phyloP scores from a whole-genome alignment of 306 rosid genomes.

The Luffa acutangula region DNA sequence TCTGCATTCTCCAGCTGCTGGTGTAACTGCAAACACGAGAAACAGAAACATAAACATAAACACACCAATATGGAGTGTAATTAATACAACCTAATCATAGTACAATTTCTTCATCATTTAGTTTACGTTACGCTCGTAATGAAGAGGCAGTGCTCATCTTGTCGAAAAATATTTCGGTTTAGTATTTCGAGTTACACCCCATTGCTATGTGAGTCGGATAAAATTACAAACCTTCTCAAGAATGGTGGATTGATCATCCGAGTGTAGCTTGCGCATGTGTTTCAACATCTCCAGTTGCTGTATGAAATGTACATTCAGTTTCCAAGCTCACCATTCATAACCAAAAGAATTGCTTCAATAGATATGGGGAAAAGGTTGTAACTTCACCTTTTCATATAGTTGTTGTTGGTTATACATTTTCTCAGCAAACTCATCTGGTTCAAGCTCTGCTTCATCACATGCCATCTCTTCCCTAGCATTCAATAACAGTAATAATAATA shows the following conservation, averaged over 20 bases:
- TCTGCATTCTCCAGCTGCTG: conserved; percentile 50
- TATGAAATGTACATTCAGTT: neutral
- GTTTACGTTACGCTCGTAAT: neutral
- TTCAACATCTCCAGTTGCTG: conserved; percentile 89
- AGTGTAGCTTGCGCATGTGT: conserved; percentile 54
- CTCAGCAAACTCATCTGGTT: conserved; percentile 53
- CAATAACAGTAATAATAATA: too few relatives aligned
- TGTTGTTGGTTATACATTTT: conserved; percentile 37
- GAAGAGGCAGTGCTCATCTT: neutral
- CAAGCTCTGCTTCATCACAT: conserved; percentile 88
- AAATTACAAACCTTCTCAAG: conserved; percentile 57
- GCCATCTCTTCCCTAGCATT: conserved; percentile 72
- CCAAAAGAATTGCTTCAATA: neutral
- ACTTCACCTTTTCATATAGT: conserved; percentile 50
- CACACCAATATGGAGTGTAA: neutral
- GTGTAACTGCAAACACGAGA: conserved; percentile 34
- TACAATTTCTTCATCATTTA: neutral
- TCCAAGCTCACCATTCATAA: neutral
- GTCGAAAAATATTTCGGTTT: neutral
- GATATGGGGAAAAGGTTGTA: neutral
- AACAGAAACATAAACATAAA: neutral
- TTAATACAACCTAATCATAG: neutral
- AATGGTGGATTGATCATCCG: conserved; percentile 69
- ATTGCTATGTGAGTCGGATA: neutral
- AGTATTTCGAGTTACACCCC: neutral